A percentile compares a stretch with the other conserved stretches of the same genome.
These are phyloP conservation scores for Tardiomyces digboiensis DNA, from an alignment of 1,139 yeast genomes.

Conservation along the genomic window DNA sequence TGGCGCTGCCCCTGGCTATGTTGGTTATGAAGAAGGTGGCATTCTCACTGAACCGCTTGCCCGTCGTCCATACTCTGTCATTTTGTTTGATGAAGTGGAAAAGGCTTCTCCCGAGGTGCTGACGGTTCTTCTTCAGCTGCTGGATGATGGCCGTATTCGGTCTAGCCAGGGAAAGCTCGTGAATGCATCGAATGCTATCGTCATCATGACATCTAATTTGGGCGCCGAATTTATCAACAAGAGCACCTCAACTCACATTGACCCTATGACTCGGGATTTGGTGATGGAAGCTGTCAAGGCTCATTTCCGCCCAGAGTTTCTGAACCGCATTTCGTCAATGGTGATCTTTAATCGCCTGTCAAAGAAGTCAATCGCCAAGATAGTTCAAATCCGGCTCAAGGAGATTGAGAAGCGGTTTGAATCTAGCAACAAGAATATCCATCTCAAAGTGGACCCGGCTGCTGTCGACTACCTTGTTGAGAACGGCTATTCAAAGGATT, in stretches of 20 bases:
- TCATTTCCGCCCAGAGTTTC: conserved; percentile 96
- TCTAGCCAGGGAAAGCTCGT: conserved; percentile 91
- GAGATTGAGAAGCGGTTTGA: conserved; percentile 85
- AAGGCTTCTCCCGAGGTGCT: conserved; percentile 99
- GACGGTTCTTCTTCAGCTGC: conserved; percentile 79
- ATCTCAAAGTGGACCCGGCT: conserved; percentile 55
- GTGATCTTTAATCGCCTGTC: conserved; percentile 90
- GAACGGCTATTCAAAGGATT: conserved; percentile 83
- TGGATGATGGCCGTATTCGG: conserved; percentile 95
- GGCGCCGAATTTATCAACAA: conserved; percentile 88
- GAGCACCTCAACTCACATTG: conserved; percentile 44
- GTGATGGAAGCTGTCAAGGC: conserved; percentile 81
- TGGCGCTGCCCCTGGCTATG: conserved; percentile 98
- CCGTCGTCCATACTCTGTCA: conserved; percentile 90
- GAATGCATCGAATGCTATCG: conserved; percentile 84
- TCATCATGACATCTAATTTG: conserved; percentile 94
- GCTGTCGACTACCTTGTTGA: conserved; percentile 67
- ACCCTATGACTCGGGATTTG: conserved; percentile 54
- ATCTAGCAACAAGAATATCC: conserved; percentile 68
- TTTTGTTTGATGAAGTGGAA: conserved; percentile 93
- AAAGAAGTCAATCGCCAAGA: conserved; percentile 84
- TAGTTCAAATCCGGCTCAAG: conserved; percentile 70
- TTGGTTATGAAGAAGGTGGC: conserved; percentile 98
- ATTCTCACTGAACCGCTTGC: conserved; percentile 85
- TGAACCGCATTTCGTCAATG: conserved; percentile 90